These are phyloP conservation scores for Leccinum arenicola DNA, from an alignment of 768 basidiomycete species.

Conservation along the genomic window DNA sequence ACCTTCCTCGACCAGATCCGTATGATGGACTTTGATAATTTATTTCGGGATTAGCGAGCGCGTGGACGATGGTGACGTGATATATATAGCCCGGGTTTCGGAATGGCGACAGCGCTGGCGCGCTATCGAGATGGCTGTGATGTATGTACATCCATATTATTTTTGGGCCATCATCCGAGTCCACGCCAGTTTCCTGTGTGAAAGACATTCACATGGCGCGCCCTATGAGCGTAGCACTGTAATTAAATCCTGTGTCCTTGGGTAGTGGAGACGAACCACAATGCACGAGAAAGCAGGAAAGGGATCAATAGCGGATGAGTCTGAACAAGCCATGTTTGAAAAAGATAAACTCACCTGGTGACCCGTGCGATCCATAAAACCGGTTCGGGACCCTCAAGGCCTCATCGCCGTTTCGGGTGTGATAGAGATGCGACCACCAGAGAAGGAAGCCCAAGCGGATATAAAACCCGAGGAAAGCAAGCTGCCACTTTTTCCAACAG, in stretches of 20 bases:
- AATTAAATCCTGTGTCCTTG: conserved; percentile 6
- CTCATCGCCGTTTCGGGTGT: background rate
- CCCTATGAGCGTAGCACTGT: background rate
- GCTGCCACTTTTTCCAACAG: background rate
- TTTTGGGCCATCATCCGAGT: background rate
- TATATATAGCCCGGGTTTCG: background rate
- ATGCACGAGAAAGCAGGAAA: background rate
- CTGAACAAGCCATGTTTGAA: conserved; percentile 1
- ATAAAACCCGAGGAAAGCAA: conserved; percentile 11
- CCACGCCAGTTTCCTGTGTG: background rate
- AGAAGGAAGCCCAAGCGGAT: background rate
- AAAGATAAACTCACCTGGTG: background rate
- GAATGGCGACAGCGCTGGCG: background rate
- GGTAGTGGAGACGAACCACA: background rate
- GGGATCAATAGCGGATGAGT: background rate
- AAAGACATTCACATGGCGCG: background rate
- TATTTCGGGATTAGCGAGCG: background rate
- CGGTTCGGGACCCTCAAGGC: background rate
- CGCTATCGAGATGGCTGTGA: background rate
- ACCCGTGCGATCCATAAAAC: background rate
- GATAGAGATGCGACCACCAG: background rate
- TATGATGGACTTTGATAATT: conserved; percentile 29
- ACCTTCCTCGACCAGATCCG: conserved; percentile 28
- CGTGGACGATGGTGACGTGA: background rate
- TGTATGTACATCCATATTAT: conserved; percentile 5